phyloP scores from a whole-genome alignment of 129 eudicot genomes.

The Helianthus tuberosus region DNA sequence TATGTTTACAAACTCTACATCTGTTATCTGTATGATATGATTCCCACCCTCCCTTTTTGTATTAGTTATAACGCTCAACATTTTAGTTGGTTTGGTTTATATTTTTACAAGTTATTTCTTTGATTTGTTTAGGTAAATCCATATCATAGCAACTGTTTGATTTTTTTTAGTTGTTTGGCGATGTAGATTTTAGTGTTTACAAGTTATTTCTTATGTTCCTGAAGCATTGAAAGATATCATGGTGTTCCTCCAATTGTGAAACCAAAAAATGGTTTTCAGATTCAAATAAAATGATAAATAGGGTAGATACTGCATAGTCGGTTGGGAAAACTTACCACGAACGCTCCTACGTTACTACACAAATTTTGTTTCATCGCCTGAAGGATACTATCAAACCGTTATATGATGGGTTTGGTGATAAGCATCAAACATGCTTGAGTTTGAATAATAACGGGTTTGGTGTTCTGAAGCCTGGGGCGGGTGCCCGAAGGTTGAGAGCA shows the following conservation, averaged over 20 bases:
- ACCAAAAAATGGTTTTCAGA: too few relatives aligned
- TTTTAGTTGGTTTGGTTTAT: too few relatives aligned
- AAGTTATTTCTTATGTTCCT: too few relatives aligned
- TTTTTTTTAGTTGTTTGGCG: too few relatives aligned
- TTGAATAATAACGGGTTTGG: slow-evolving; percentile 64
- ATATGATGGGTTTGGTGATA: slow-evolving; percentile 38
- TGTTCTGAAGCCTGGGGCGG: slow-evolving; percentile 70
- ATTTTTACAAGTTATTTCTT: too few relatives aligned
- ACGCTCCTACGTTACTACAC: slow-evolving; percentile 96
- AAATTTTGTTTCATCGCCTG: slow-evolving; percentile 92
- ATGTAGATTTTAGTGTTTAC: too few relatives aligned
- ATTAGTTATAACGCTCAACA: slow-evolving; percentile 1
- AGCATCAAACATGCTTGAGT: slow-evolving; percentile 31
- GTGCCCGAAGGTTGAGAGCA: slow-evolving; percentile 62
- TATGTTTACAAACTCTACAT: slow-evolving; percentile 10
- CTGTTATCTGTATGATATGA: slow-evolving; percentile 26
- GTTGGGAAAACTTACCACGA: slow-evolving; percentile 90
- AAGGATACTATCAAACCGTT: slow-evolving; percentile 86
- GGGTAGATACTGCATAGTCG: slow-evolving; percentile 55
- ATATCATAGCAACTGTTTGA: too few relatives aligned
- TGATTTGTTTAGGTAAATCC: too few relatives aligned
- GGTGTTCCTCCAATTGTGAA: too few relatives aligned
- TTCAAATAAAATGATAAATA: too few relatives aligned
- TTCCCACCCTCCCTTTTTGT: not conserved
- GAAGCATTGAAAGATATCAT: too few relatives aligned